Conservation (phyloP, 1,139 yeast genomes). For the Geotrichum cucujoidarum region DNA sequence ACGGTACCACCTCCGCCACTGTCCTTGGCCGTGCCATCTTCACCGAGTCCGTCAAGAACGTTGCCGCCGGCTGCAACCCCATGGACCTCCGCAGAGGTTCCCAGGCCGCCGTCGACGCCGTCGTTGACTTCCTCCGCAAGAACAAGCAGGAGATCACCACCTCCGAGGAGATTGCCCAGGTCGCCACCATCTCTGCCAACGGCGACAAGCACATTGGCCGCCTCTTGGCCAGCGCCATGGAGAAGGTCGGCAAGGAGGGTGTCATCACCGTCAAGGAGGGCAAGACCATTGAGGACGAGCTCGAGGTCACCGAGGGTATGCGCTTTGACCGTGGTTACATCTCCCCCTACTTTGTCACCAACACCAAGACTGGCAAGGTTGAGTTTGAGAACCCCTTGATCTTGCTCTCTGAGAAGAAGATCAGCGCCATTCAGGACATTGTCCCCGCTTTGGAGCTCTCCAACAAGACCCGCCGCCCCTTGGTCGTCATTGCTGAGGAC, state of each 20-base stretch:
- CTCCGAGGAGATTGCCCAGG: constrained; percentile 96
- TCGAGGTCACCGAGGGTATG: constrained; percentile 99
- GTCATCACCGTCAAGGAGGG: constrained; percentile 98
- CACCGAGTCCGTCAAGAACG: constrained; percentile 95
- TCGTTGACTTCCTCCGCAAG: constrained; percentile 78
- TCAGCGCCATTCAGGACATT: constrained; percentile 86
- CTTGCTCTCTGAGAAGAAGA: constrained; percentile 88
- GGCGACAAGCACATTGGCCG: constrained; percentile 95
- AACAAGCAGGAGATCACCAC: constrained; percentile 97
- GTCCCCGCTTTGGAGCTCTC: constrained; percentile 93
- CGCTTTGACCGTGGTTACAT: constrained; percentile 98
- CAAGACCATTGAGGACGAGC: constrained; percentile 92
- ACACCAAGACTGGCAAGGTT: constrained; percentile 92
- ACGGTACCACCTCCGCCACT: constrained; percentile 98
- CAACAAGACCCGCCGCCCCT: constrained; percentile 92
- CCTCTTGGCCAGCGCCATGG: constrained; percentile 95
- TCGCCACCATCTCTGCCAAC: constrained; percentile 97
- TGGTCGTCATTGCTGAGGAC: constrained; percentile 93
- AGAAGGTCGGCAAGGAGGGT: constrained; percentile 99
- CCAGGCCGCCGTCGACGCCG: constrained; percentile 97
- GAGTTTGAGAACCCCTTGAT: constrained; percentile 95
- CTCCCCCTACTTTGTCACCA: constrained; percentile 96
- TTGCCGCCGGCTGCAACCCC: constrained; percentile 99
- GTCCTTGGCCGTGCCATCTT: constrained; percentile 95
- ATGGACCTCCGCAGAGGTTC: constrained; percentile 99